phyloP scores from a whole-genome alignment of 2,329 filamentous ascomycete species.

The Mollisia scopiformis region DNA sequence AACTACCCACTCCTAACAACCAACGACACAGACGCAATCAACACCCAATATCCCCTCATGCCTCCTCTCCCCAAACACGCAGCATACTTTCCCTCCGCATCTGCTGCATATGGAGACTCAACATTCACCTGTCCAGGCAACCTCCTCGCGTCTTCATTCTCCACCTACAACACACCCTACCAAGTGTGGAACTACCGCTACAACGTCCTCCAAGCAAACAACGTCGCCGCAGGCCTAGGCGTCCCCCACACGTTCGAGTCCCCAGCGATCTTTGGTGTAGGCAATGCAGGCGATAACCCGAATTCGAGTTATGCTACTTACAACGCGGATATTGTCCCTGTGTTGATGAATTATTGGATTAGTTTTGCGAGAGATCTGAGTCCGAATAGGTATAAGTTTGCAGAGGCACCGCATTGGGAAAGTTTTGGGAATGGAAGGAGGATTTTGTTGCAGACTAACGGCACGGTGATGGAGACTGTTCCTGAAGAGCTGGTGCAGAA shows the following conservation, averaged over 20 bases:
- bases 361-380: constrained; percentile 44
- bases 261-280: constrained; percentile 42
- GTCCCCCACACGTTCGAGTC: constrained; percentile 43
- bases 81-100: constrained; percentile 43
- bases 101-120: constrained; percentile 48
- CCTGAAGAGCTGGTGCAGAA: constrained; percentile 25
- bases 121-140: constrained; percentile 52
- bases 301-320: constrained; percentile 34
- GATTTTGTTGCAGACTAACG: constrained; percentile 31
- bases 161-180: constrained; percentile 36
- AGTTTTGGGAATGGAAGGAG: constrained; percentile 27
- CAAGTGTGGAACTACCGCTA: constrained; percentile 50
- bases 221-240: constrained; percentile 40
- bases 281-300: constrained; percentile 35
- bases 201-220: constrained; percentile 45
- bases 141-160: constrained; percentile 40
- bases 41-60: constrained; percentile 36
- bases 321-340: constrained; percentile 37
- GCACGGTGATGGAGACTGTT: constrained; percentile 33
- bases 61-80: constrained; percentile 36
- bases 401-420: constrained; percentile 35
- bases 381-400: constrained; percentile 41
- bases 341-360: constrained; percentile 46
- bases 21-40: constrained; percentile 33
- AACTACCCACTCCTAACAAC: constrained; percentile 41